These are phyloP conservation scores for Wickerhamomyces chaumierensis DNA, from an alignment of 805 yeast species.

Conservation along the genomic window DNA sequence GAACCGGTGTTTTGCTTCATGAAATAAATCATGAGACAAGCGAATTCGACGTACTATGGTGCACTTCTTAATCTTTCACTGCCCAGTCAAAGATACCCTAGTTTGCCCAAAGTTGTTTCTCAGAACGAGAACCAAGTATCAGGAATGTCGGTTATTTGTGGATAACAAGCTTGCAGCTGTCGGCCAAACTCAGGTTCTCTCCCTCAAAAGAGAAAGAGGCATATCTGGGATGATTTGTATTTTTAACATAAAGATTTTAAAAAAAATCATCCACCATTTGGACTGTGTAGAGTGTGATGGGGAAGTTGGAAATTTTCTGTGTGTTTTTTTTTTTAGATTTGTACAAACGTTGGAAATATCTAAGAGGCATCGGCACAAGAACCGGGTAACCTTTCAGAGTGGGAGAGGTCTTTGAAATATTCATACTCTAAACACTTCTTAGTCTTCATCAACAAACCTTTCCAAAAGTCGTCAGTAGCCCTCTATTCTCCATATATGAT, in stretches of 20 bases:
- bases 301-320: background rate
- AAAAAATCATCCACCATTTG: no score
- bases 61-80: background rate
- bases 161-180: background rate
- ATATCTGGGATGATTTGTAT: background rate
- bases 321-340: no score
- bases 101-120: background rate
- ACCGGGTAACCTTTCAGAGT: no score
- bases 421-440: no score
- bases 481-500: no score
- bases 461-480: no score
- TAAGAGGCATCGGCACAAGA: no score
- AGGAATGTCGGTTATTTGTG: background rate
- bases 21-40: background rate
- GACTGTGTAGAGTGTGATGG: no score
- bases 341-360: no score
- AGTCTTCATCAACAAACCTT: no score
- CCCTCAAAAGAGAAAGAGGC: background rate
- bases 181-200: background rate
- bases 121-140: background rate
- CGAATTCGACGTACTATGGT: background rate
- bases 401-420: no score
- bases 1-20: background rate
- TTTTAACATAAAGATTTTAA: background rate
- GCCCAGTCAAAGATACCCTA: background rate